Conservation (phyloP, 2,329 filamentous ascomycete genomes). For the Raffaelea albimanens region DNA sequence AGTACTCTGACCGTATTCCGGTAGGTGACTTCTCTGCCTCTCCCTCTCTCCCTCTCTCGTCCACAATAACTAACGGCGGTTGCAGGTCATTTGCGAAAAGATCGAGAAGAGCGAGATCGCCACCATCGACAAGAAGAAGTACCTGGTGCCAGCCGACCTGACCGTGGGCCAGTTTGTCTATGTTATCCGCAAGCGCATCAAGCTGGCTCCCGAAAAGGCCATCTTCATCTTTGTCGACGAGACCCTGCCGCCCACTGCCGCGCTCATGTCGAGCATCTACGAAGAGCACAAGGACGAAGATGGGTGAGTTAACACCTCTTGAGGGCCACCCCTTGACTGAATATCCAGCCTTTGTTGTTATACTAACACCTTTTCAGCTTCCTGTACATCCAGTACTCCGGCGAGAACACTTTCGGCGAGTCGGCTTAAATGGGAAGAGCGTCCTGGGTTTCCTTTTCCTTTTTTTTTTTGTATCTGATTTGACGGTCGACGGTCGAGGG, state of each 20-base stretch:
- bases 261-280: slow-evolving; percentile 98
- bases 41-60: neutral
- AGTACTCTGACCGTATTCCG: slow-evolving; percentile 96
- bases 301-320: slow-evolving; percentile 37
- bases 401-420: slow-evolving; percentile 93
- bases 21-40: slow-evolving; percentile 48
- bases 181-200: slow-evolving; percentile 99
- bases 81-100: slow-evolving; percentile 96
- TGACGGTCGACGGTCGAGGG: no score
- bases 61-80: slow-evolving; percentile 13
- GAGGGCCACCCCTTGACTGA: neutral
- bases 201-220: slow-evolving; percentile 98
- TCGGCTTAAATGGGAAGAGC: slow-evolving; percentile 3
- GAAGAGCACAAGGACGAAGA: slow-evolving; percentile 93
- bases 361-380: slow-evolving; percentile 46
- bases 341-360: slow-evolving; percentile 4
- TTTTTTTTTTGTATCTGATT: neutral
- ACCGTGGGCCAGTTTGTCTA: slow-evolving; percentile 98
- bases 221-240: slow-evolving; percentile 99
- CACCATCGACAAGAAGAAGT: slow-evolving; percentile 99
- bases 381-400: slow-evolving; percentile 98
- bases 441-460: neutral
- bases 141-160: slow-evolving; percentile 91
- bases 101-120: slow-evolving; percentile 99
- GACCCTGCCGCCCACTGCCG: slow-evolving; percentile 90